Base-by-base conservation (phyloP, 1,284 basidiomycete species). In the Xerocomus alliaceus region DNA sequence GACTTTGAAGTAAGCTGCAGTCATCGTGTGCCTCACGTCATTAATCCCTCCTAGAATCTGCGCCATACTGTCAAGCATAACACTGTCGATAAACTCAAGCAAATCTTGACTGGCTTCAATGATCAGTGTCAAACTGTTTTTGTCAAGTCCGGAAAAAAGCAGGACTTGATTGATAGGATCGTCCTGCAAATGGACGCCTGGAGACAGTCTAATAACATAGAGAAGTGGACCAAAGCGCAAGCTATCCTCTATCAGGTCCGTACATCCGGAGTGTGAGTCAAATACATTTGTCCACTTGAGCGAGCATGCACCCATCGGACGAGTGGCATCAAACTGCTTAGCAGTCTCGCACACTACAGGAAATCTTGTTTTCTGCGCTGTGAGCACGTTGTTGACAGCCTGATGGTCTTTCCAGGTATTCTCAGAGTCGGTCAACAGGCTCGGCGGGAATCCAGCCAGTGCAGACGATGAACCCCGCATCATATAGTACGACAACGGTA, bases 21-120 rank as follows among this genome's bases (percentile, higher is more conserved):
- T 51, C 60, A 28, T 58, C 46, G 35, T 56, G 4, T 48, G 29
- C 50, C 34, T 26, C 8, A 44, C 62, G 54, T 55, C 62, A 54
- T 56, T 74, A 56, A 62, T 64, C 31, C 63, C 65, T 66, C 63
- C 47, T 66, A 86, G 84, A 78, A 75, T 63, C 71, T 82, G 64
- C 81, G 82, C 68, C 79, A 81, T 71, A 79, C 74, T 56, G 74
- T 87, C 65, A 79, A 78, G 59, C 76, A 76, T 62, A 82, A 84
- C 77, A 95, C 90, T 9, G 90, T 94, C 62, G 92, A 93, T 76
- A 86, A 81, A 74, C 85, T 93, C 66, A 94, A 94, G 76, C 84
- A 86, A 69, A 89, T 93, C 66, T 80, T 94, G 58, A 77, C 79
- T 35, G 85, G 86, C 31, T 80, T 93, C 68, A 92, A 92, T 79